These are phyloP conservation scores for Veloporphyrellus conicus DNA, from an alignment of 1,284 basidiomycete genomes.

Conservation along the genomic window DNA sequence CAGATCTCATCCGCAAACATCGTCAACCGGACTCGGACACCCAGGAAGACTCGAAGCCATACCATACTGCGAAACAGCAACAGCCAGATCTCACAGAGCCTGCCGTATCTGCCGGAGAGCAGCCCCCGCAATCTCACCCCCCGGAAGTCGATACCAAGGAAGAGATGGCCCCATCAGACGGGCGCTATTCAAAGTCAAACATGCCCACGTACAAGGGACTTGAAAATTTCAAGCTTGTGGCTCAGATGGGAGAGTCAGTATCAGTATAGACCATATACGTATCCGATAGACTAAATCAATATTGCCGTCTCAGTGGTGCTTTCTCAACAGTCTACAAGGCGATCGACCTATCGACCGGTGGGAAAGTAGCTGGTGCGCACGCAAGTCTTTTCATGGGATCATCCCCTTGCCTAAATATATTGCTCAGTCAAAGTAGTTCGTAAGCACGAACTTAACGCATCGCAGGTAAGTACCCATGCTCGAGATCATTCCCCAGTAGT, in stretches of 20 bases:
- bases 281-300: conserved; percentile 10
- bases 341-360: conserved; percentile 68
- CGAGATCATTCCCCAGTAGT: conserved; percentile 27
- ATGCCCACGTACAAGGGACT: conserved; percentile 84
- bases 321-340: conserved; percentile 99
- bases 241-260: conserved; percentile 94
- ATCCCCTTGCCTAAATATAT: conserved; percentile 7
- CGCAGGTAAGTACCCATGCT: conserved; percentile 73
- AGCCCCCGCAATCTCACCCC: conserved; percentile 32
- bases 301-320: conserved; percentile 63
- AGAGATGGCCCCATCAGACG: conserved; percentile 68
- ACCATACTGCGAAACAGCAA: conserved; percentile 28
- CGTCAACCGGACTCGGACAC: conserved; percentile 36
- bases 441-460: conserved; percentile 91
- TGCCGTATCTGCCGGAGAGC: conserved; percentile 29
- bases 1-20: conserved; percentile 83
- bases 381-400: conserved; percentile 19
- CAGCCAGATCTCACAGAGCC: conserved; percentile 26
- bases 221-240: conserved; percentile 75
- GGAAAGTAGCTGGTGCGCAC: conserved; percentile 78
- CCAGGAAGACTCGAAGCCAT: conserved; percentile 28
- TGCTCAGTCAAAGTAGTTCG: conserved; percentile 89
- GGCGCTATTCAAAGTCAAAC: conserved; percentile 67
- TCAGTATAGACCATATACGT: conserved; percentile 42
- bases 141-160: conserved; percentile 50